phyloP scores from a whole-genome alignment of 805 yeast species.

The Metschnikowia arizonensis region DNA sequence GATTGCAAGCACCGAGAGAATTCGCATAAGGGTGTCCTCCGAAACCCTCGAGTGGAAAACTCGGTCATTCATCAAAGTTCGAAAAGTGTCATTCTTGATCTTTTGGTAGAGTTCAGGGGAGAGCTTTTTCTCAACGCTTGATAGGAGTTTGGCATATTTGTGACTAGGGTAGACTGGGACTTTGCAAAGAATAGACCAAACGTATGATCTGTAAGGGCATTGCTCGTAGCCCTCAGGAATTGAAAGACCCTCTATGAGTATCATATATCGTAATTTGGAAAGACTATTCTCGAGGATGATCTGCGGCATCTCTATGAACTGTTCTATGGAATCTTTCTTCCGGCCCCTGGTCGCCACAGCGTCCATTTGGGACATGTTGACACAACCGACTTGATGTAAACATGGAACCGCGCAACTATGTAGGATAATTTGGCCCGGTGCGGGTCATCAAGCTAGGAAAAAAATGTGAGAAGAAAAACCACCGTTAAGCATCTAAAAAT shows the following conservation, averaged over 20 bases:
- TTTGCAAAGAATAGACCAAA: slow-evolving; percentile 75
- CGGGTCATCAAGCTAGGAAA: slow-evolving; percentile 5
- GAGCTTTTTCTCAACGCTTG: slow-evolving; percentile 45
- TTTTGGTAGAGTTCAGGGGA: slow-evolving; percentile 55
- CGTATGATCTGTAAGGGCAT: slow-evolving; percentile 67
- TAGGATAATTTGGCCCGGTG: slow-evolving; percentile 2
- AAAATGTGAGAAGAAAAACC: slow-evolving; percentile 2
- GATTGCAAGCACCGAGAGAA: slow-evolving; percentile 70
- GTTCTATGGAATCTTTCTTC: slow-evolving; percentile 52
- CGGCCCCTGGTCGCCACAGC: slow-evolving; percentile 27
- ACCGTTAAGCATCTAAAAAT: slow-evolving; percentile 3
- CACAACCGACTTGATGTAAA: neutral
- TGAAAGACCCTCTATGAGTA: slow-evolving; percentile 39
- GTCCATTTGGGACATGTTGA: slow-evolving; percentile 2
- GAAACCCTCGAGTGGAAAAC: slow-evolving; percentile 59
- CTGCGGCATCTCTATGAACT: slow-evolving; percentile 42
- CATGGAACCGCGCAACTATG: slow-evolving; percentile 3
- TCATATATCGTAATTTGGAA: slow-evolving; percentile 44
- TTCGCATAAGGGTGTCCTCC: slow-evolving; percentile 64
- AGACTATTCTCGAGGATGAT: slow-evolving; percentile 46
- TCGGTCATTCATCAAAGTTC: slow-evolving; percentile 76
- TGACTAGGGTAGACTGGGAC: slow-evolving; percentile 56
- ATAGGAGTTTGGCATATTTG: slow-evolving; percentile 48
- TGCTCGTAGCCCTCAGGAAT: slow-evolving; percentile 44
- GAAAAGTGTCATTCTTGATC: slow-evolving; percentile 78